phyloP scores from a whole-genome alignment of 1,284 basidiomycete genomes.

The Ceratobasidium sp. region DNA sequence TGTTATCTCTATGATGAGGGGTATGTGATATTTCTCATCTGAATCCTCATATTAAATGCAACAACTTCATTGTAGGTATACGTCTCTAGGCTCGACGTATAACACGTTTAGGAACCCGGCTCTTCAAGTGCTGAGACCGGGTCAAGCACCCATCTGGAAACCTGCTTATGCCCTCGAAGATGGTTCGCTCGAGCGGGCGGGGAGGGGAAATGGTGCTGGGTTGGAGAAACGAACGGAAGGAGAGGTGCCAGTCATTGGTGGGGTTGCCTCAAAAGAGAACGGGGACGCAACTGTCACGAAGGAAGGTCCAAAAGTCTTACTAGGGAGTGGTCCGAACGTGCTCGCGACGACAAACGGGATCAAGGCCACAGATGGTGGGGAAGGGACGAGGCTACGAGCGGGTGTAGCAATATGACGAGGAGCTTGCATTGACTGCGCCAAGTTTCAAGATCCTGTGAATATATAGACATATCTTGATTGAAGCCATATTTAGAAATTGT shows the following conservation, averaged over 20 bases:
- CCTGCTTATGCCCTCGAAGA: slow-evolving; percentile 85
- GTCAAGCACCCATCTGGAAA: slow-evolving; percentile 55
- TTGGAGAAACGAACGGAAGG: slow-evolving; percentile 15
- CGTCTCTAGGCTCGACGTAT: slow-evolving; percentile 94
- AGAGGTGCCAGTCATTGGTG: background rate
- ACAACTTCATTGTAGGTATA: slow-evolving; percentile 72
- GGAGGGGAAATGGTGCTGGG: slow-evolving; percentile 47
- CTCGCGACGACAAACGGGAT: too few species aligned
- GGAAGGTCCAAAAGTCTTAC: background rate
- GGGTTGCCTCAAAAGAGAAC: too few species aligned
- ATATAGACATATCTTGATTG: too few species aligned
- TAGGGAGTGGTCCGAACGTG: background rate
- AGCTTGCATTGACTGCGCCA: too few species aligned
- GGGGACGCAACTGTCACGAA: background rate
- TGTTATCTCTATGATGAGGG: slow-evolving; percentile 92
- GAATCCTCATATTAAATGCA: background rate
- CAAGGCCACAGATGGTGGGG: background rate
- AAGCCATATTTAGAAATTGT: too few species aligned
- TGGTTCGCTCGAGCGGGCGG: slow-evolving; percentile 73
- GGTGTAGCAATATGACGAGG: slow-evolving; percentile 6
- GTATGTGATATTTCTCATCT: slow-evolving; percentile 54
- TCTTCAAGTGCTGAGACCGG: slow-evolving; percentile 41
- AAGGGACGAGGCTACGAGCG: background rate
- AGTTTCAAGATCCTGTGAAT: too few species aligned
- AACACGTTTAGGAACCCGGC: slow-evolving; percentile 93